Percentiles rank a stretch among this genome's conserved stretches.
Evolutionary conservation across 2,329 filamentous ascomycete genomes (phyloP).

Genomic region (Colletotrichum eremochloae): DNA sequence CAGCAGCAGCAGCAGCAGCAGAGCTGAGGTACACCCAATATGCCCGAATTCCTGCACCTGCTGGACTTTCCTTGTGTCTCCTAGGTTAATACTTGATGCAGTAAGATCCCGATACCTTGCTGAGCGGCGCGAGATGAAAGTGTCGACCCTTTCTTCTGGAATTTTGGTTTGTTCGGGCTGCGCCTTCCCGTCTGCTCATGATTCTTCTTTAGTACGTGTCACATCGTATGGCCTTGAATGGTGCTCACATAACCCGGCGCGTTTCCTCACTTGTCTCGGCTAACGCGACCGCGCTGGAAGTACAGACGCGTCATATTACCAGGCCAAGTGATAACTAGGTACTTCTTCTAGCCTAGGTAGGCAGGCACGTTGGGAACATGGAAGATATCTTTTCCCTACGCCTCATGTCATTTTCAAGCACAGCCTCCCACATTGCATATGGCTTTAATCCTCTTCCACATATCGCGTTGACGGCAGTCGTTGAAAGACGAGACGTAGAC

Average conservation of each 20-base stretch:
- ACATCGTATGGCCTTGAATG: neutral
- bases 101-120: neutral
- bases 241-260: constrained; percentile 2
- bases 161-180: constrained; percentile 14
- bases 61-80: neutral
- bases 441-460: too few species aligned
- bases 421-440: neutral
- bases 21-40: neutral
- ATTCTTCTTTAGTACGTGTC: constrained; percentile 16
- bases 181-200: constrained; percentile 8
- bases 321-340: neutral
- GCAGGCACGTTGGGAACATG: too few species aligned
- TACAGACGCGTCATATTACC: neutral
- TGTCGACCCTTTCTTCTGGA: neutral
- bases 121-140: neutral
- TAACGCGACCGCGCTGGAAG: constrained; percentile 12
- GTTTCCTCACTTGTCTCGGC: neutral
- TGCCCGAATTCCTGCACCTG: neutral
- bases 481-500: neutral
- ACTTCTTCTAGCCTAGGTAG: neutral
- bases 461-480: neutral
- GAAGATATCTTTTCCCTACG: too few species aligned
- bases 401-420: neutral
- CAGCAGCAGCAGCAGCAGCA: neutral
- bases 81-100: neutral